These are phyloP conservation scores for Trichophyton mentagrophytes DNA, from an alignment of 2,329 filamentous ascomycete species.

Conservation along the genomic window DNA sequence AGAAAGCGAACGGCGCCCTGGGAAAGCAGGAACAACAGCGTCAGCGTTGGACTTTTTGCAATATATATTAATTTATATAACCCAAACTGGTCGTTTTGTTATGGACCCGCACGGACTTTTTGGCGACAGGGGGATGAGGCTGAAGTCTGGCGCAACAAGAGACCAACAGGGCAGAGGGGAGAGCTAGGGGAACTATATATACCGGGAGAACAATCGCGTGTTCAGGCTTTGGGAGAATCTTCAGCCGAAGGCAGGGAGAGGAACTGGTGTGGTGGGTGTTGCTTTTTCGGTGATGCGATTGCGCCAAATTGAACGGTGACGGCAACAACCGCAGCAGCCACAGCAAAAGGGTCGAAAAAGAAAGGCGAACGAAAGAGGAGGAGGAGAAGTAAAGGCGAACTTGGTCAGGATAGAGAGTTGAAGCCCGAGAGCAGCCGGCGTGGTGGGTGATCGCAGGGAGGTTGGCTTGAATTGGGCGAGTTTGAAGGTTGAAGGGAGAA, in stretches of 20 bases:
- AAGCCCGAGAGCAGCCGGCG: neutral
- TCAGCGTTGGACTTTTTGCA: neutral
- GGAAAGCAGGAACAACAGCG: neutral
- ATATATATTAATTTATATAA: neutral
- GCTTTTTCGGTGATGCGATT: neutral
- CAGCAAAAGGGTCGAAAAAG: neutral
- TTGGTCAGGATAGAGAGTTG: neutral
- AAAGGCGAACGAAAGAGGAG: constrained; percentile 43
- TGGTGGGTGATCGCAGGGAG: neutral
- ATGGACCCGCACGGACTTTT: neutral
- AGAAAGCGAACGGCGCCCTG: neutral
- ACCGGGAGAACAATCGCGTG: neutral
- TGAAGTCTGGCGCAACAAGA: neutral
- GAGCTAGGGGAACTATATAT: neutral
- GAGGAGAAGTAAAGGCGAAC: constrained; percentile 37
- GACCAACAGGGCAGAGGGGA: neutral
- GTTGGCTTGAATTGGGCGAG: neutral
- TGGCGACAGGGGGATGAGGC: neutral
- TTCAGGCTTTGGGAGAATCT: neutral
- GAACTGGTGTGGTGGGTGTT: neutral
- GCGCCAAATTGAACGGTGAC: neutral
- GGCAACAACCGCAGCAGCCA: constrained; percentile 1
- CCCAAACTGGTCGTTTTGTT: neutral
- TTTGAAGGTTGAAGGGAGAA: neutral
- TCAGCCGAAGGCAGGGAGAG: neutral